phyloP scores from a whole-genome alignment of 1,284 basidiomycete species.

The Stygiomarasmius scandens region DNA sequence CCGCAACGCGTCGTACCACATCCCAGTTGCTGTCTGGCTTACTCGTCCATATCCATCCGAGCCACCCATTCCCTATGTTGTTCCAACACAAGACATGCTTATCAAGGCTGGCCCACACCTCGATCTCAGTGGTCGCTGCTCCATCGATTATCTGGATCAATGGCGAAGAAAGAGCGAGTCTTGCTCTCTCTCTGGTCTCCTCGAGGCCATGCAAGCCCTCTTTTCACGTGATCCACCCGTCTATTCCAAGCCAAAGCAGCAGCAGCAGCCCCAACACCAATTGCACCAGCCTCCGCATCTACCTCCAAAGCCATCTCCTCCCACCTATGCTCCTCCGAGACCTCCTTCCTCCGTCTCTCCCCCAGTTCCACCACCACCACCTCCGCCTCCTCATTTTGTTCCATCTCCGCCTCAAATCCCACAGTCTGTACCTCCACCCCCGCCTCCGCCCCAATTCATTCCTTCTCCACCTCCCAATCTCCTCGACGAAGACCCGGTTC shows the following conservation, averaged over 20 bases:
- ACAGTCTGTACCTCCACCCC: slow-evolving; percentile 16
- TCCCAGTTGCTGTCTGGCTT: slow-evolving; percentile 91
- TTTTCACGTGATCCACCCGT: slow-evolving; percentile 90
- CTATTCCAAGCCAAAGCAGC: slow-evolving; percentile 77
- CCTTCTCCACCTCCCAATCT: slow-evolving; percentile 39
- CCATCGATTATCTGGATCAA: slow-evolving; percentile 66
- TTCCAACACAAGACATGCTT: slow-evolving; percentile 92
- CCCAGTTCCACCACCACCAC: slow-evolving; percentile 22
- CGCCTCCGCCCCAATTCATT: slow-evolving; percentile 20
- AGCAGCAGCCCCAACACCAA: slow-evolving; percentile 6
- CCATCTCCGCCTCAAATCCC: slow-evolving; percentile 20
- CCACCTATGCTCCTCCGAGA: slow-evolving; percentile 31
- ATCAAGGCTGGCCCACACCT: slow-evolving; percentile 78
- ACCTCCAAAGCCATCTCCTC: slow-evolving; percentile 14
- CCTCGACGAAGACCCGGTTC: slow-evolving; percentile 51
- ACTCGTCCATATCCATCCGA: slow-evolving; percentile 78
- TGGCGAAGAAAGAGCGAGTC: slow-evolving; percentile 91
- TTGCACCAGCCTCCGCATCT: slow-evolving; percentile 6
- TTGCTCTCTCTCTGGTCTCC: slow-evolving; percentile 65
- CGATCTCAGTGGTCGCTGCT: slow-evolving; percentile 82
- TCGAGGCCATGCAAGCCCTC: slow-evolving; percentile 75
- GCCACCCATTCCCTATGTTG: slow-evolving; percentile 91
- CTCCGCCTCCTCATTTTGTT: slow-evolving; percentile 21
- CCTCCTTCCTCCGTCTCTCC: slow-evolving; percentile 26
- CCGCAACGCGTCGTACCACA: slow-evolving; percentile 84